These are phyloP conservation scores for Phytophthora tubulina DNA, from an alignment of 352 stramenopile genomes.

Conservation along the genomic window DNA sequence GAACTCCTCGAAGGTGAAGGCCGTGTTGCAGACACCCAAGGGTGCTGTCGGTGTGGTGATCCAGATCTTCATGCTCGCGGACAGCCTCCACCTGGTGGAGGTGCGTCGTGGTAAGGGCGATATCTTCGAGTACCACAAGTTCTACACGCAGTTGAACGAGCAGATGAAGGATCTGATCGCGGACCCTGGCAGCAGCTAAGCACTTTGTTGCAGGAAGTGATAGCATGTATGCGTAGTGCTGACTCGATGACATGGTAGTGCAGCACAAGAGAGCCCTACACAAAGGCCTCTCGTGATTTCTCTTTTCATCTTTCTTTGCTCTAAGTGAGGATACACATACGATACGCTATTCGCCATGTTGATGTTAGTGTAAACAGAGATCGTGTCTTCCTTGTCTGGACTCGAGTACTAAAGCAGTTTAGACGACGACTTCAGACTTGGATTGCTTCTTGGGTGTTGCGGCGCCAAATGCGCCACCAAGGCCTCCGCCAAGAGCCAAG, in stretches of 20 bases:
- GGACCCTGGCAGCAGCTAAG: constrained; percentile 35
- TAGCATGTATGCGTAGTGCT: constrained; percentile 38
- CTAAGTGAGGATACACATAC: constrained; percentile 43
- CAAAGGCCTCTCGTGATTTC: constrained; percentile 11
- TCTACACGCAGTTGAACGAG: constrained; percentile 90
- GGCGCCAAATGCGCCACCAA: constrained; percentile 20
- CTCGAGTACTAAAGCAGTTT: constrained; percentile 15
- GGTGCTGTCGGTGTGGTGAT: constrained; percentile 91
- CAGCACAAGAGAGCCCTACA: constrained; percentile 2
- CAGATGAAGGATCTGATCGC: constrained; percentile 89
- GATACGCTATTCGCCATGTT: constrained; percentile 36
- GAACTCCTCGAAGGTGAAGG: constrained; percentile 86
- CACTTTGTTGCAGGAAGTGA: constrained; percentile 12
- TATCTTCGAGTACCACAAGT: constrained; percentile 94
- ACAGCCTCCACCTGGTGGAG: constrained; percentile 88
- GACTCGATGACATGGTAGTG: constrained; percentile 18
- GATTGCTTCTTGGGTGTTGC: constrained; percentile 25
- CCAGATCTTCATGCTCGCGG: constrained; percentile 90
- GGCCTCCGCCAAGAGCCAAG: constrained; percentile 61
- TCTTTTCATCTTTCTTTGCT: constrained; percentile 38
- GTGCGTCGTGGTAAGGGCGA: constrained; percentile 91
- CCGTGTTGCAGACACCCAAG: constrained; percentile 86
- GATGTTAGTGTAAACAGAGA: constrained; percentile 22
- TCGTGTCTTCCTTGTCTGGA: background rate
- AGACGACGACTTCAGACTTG: constrained; percentile 55